phyloP scores from a whole-genome alignment of 345 rosid genomes.

The Eucalyptus urophylla region DNA sequence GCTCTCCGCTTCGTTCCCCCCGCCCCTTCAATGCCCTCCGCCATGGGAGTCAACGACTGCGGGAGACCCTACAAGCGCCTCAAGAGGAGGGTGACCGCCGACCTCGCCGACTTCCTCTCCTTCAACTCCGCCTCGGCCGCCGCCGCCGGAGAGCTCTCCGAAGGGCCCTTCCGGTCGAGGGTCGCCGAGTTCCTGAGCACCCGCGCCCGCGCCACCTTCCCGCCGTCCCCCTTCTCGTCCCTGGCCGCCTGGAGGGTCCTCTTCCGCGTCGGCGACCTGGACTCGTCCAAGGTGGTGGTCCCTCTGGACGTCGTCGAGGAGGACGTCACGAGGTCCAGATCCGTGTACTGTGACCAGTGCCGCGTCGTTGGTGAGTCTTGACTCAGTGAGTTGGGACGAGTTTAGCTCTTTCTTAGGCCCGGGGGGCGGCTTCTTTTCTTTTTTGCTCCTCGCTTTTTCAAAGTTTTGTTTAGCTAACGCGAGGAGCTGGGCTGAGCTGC shows the following conservation, averaged over 20 bases:
- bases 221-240: constrained; percentile 9
- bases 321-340: constrained; percentile 62
- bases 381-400: background rate
- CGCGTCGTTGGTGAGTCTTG: constrained; percentile 67
- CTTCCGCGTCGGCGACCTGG: constrained; percentile 33
- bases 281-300: constrained; percentile 20
- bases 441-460: background rate
- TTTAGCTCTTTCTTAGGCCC: background rate
- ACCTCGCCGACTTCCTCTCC: constrained; percentile 14
- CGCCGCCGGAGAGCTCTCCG: background rate
- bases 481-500: background rate
- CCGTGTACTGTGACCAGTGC: constrained; percentile 73
- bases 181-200: background rate
- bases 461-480: background rate
- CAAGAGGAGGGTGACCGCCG: constrained; percentile 12
- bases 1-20: background rate
- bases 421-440: background rate
- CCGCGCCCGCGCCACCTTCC: background rate
- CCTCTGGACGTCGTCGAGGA: constrained; percentile 57
- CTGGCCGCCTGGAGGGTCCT: constrained; percentile 53
- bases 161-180: background rate
- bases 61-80: constrained; percentile 9
- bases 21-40: background rate
- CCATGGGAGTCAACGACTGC: background rate
- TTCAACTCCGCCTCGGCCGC: background rate